phyloP scores from a whole-genome alignment of 108 stramenopile genomes.

The Fistulifera solaris region DNA sequence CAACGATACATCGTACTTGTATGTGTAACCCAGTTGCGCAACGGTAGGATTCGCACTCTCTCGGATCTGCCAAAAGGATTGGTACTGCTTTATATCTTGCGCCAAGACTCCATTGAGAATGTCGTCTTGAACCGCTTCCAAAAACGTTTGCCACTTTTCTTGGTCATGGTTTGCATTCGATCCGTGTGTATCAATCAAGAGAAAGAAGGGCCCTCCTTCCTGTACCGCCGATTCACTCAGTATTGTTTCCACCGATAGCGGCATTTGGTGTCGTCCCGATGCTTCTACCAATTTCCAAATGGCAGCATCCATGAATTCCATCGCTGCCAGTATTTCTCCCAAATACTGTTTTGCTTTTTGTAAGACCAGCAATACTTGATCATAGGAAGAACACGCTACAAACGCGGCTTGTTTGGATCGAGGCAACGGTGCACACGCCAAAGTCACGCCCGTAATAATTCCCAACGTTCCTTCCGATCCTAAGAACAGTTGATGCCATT shows the following conservation, averaged over 20 bases:
- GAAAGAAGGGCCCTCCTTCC: conserved; percentile 30
- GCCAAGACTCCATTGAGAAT: conserved; percentile 87
- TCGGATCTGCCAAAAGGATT: conserved; percentile 67
- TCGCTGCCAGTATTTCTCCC: conserved; percentile 83
- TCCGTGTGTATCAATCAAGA: conserved; percentile 90
- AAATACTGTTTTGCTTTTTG: conserved; percentile 49
- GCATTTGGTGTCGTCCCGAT: background rate
- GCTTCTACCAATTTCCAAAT: conserved; percentile 40
- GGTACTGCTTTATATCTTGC: conserved; percentile 61
- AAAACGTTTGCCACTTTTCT: conserved; percentile 78
- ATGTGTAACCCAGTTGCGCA: conserved; percentile 53
- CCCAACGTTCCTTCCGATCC: conserved; percentile 96
- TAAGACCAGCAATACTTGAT: conserved; percentile 46
- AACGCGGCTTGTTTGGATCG: conserved; percentile 62
- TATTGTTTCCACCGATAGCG: background rate
- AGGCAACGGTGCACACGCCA: conserved; percentile 52
- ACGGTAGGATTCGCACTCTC: conserved; percentile 62
- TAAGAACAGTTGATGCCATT: conserved; percentile 90
- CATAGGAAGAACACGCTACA: conserved; percentile 62
- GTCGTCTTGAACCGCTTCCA: conserved; percentile 65
- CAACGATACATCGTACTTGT: conserved; percentile 94
- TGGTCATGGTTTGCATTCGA: conserved; percentile 66
- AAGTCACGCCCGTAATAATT: conserved; percentile 78
- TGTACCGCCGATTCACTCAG: background rate
- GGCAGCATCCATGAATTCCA: conserved; percentile 84